These are phyloP conservation scores for Ustulina deusta DNA, from an alignment of 2,329 filamentous ascomycete genomes.

Conservation along the genomic window DNA sequence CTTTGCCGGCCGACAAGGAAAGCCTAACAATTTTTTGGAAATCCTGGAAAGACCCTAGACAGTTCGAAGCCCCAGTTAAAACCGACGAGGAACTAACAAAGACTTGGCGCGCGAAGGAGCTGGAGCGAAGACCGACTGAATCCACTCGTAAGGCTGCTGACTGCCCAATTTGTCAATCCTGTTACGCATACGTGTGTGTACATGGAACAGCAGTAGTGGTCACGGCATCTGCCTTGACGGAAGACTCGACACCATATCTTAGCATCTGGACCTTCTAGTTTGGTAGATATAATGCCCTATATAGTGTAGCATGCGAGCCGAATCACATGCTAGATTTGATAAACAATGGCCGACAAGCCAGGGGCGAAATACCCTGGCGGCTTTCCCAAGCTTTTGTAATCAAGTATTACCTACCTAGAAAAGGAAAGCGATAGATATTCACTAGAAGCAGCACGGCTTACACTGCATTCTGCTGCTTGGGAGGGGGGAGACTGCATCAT, in stretches of 20 bases:
- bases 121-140: slow-evolving; percentile 23
- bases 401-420: slow-evolving; percentile 4
- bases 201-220: background rate
- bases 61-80: slow-evolving; percentile 14
- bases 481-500: slow-evolving; percentile 1
- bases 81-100: slow-evolving; percentile 20
- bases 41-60: slow-evolving; percentile 24
- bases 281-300: slow-evolving; percentile 1
- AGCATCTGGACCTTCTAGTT: slow-evolving; percentile 11
- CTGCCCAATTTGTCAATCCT: slow-evolving; percentile 29
- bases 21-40: background rate
- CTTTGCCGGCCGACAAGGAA: slow-evolving; percentile 17
- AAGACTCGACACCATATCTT: slow-evolving; percentile 9
- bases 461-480: background rate
- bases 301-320: background rate
- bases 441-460: background rate
- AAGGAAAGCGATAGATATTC: slow-evolving; percentile 2
- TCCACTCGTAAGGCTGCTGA: slow-evolving; percentile 42
- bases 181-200: background rate
- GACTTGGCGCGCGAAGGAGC: slow-evolving; percentile 35
- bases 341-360: background rate
- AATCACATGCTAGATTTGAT: background rate
- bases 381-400: slow-evolving; percentile 16
- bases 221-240: background rate
- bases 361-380: background rate